Percentiles rank a stretch among this genome's conserved stretches.
These are phyloP conservation scores for Zanthoxylum bungeanum DNA, from an alignment of 345 rosid species.

Conservation along the genomic window DNA sequence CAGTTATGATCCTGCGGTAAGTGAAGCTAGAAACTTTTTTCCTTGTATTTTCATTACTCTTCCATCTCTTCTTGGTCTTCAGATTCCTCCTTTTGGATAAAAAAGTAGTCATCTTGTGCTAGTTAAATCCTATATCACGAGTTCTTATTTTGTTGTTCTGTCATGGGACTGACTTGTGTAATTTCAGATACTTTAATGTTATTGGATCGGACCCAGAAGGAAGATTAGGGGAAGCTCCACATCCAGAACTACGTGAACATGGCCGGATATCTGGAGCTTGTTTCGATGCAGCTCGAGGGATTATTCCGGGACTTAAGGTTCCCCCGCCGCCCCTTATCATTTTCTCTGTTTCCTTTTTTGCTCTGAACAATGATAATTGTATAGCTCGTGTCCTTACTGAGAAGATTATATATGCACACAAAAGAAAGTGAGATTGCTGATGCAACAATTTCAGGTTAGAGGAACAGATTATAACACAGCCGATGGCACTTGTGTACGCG, in stretches of 20 bases:
- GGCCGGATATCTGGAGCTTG: constrained; percentile 64
- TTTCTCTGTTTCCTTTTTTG: background rate
- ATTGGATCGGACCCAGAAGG: constrained; percentile 69
- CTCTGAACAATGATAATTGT: background rate
- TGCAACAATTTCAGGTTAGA: constrained; percentile 33
- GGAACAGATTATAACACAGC: constrained; percentile 59
- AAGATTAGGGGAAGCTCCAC: constrained; percentile 64
- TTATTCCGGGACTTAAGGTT: constrained; percentile 58
- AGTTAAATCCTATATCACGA: background rate
- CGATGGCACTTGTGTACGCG: constrained; percentile 59
- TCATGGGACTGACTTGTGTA: background rate
- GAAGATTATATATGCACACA: background rate
- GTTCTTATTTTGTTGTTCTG: too few relatives aligned
- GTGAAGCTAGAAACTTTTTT: background rate
- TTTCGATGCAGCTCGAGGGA: constrained; percentile 69
- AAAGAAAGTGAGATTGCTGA: background rate
- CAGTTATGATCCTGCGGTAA: constrained; percentile 64
- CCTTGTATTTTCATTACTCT: background rate
- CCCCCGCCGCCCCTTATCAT: background rate
- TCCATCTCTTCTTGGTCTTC: background rate
- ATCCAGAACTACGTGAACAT: constrained; percentile 53
- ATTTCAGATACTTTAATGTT: constrained; percentile 60
- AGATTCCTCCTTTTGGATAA: background rate
- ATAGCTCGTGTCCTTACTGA: background rate
- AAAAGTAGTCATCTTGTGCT: background rate